These are phyloP conservation scores for Curvularia eragrostidis DNA, from an alignment of 2,329 filamentous ascomycete species.

Conservation along the genomic window DNA sequence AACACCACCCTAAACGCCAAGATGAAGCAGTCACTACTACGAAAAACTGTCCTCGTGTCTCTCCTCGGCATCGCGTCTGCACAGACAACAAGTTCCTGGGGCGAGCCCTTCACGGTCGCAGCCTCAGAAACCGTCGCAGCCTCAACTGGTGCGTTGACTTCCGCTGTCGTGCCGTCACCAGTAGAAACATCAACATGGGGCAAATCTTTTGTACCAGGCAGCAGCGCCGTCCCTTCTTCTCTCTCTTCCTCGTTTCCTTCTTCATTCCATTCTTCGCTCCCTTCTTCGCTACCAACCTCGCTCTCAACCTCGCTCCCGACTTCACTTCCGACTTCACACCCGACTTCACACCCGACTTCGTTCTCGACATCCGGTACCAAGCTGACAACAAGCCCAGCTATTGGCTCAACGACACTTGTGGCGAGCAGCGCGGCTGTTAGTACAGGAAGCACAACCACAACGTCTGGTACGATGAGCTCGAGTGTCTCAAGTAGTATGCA, in stretches of 20 bases:
- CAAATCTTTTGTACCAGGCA: constrained; percentile 10
- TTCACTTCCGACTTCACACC: too few relatives aligned
- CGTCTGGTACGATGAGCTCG: not conserved
- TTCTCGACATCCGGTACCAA: not conserved
- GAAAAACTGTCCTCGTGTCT: constrained; percentile 19
- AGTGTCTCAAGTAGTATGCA: not conserved
- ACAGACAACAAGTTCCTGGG: constrained; percentile 25
- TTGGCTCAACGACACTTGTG: constrained; percentile 5
- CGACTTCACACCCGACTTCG: constrained; percentile 7
- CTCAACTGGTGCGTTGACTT: constrained; percentile 13
- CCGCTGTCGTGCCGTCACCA: not conserved
- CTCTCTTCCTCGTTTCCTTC: not conserved
- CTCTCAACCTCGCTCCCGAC: too few relatives aligned
- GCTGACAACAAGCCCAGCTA: constrained; percentile 1
- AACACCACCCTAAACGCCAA: constrained; percentile 1
- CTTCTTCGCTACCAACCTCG: too few relatives aligned
- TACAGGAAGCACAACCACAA: not conserved
- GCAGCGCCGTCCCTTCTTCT: constrained; percentile 5
- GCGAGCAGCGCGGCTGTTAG: constrained; percentile 4
- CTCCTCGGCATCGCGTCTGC: constrained; percentile 19
- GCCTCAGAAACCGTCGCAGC: constrained; percentile 15
- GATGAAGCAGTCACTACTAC: constrained; percentile 21
- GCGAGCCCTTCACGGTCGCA: constrained; percentile 26
- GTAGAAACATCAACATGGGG: constrained; percentile 12
- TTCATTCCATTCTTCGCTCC: too few relatives aligned